A percentile compares a stretch with the other conserved stretches of the same genome.
These are phyloP conservation scores for Solanum infundibuliforme DNA, from an alignment of 257 asterid species.

Conservation along the genomic window DNA sequence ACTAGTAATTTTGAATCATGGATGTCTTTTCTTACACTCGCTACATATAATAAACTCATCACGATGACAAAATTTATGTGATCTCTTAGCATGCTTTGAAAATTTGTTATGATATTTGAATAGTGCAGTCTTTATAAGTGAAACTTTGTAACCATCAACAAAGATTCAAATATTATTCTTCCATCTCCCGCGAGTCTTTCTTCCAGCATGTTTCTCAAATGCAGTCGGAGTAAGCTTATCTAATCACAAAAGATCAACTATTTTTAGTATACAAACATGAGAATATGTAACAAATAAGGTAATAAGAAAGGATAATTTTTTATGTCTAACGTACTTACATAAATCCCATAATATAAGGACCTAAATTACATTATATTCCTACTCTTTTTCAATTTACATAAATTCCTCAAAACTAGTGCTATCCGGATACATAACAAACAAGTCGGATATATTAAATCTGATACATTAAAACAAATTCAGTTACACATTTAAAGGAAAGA, in stretches of 20 bases:
- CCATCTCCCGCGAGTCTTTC: neutral
- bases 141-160: conserved; percentile 35
- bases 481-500: too few relatives aligned
- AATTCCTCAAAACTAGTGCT: too few relatives aligned
- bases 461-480: too few relatives aligned
- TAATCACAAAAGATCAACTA: neutral
- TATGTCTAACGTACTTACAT: too few relatives aligned
- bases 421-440: too few relatives aligned
- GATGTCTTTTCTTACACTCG: conserved; percentile 15
- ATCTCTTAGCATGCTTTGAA: conserved; percentile 22
- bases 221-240: neutral
- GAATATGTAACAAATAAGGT: neutral
- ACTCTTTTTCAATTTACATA: too few relatives aligned
- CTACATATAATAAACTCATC: conserved; percentile 40
- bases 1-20: too few relatives aligned
- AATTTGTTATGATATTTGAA: conserved; percentile 35
- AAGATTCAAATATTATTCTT: neutral
- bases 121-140: conserved; percentile 28
- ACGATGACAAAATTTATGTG: conserved; percentile 24
- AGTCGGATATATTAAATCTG: too few relatives aligned
- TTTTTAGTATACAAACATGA: neutral
- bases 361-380: too few relatives aligned
- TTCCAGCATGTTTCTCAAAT: neutral
- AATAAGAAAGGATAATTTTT: too few relatives aligned
- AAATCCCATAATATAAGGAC: too few relatives aligned